Conservation (phyloP, 257 asterid genomes). For the Ligustrum vulgare region DNA sequence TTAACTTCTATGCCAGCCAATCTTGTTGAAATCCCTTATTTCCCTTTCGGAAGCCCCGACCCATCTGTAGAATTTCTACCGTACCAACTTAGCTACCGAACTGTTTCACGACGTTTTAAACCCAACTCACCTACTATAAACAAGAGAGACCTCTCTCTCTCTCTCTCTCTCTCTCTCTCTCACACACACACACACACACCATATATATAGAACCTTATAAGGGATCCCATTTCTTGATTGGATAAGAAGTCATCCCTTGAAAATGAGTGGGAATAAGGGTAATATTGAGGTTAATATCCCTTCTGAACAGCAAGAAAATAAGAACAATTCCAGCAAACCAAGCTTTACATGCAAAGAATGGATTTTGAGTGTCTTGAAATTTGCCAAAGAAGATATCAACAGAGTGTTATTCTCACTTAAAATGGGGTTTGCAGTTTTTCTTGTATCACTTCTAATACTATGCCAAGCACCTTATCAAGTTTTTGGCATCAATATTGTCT, state of each 20-base stretch:
- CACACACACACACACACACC: background rate
- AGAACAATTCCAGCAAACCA: constrained; percentile 6
- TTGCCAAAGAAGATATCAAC: constrained; percentile 56
- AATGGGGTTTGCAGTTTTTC: constrained; percentile 66
- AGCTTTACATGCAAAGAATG: constrained; percentile 28
- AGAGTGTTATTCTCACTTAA: constrained; percentile 57
- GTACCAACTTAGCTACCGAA: no score
- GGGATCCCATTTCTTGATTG: background rate
- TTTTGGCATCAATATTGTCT: constrained; percentile 59
- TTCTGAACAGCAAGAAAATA: constrained; percentile 25
- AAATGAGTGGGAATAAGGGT: constrained; percentile 58
- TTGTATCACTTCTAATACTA: constrained; percentile 58
- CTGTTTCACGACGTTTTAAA: background rate
- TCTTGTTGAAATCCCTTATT: no score
- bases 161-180: no score
- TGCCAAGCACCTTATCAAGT: constrained; percentile 49
- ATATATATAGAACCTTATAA: background rate
- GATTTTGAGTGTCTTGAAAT: constrained; percentile 43
- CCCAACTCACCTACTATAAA: background rate
- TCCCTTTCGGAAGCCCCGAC: no score
- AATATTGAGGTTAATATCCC: constrained; percentile 49
- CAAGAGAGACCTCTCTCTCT: background rate
- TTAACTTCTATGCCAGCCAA: no score
- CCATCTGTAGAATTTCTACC: no score
- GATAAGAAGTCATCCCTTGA: constrained; percentile 23